Conservation (phyloP, 2,329 filamentous ascomycete species). For the Penicillium janthinellum region DNA sequence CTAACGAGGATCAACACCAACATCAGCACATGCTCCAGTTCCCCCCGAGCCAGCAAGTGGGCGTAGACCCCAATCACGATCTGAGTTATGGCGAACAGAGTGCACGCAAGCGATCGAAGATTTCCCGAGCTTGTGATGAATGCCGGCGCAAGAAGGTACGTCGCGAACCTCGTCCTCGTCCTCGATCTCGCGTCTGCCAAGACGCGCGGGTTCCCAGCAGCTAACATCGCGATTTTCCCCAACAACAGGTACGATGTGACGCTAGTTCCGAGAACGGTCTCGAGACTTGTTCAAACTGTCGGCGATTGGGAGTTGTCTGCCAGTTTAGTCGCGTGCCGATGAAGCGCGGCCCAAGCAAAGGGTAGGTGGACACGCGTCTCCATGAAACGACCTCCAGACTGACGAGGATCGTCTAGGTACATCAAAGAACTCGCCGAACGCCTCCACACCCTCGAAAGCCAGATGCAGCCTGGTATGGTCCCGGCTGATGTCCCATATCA, state of each 20-base stretch:
- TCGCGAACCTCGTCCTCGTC: constrained; percentile 13
- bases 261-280: constrained; percentile 72
- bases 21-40: constrained; percentile 47
- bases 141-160: constrained; percentile 77
- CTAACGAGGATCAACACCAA: constrained; percentile 42
- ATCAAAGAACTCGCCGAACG: constrained; percentile 90
- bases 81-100: constrained; percentile 61
- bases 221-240: constrained; percentile 21
- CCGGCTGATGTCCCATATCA: constrained; percentile 48
- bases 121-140: constrained; percentile 85
- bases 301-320: constrained; percentile 73
- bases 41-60: constrained; percentile 47
- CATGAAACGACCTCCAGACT: constrained; percentile 11
- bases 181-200: constrained; percentile 4
- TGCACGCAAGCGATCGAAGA: constrained; percentile 78
- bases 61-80: constrained; percentile 49
- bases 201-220: constrained; percentile 17
- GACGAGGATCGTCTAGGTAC: constrained; percentile 57
- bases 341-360: constrained; percentile 87
- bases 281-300: constrained; percentile 78
- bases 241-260: constrained; percentile 73
- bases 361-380: constrained; percentile 50
- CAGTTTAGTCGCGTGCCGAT: constrained; percentile 85
- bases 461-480: constrained; percentile 56
- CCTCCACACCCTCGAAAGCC: constrained; percentile 78